phyloP scores from a whole-genome alignment of 306 rosid species.

The Glycyrrhiza uralensis region DNA sequence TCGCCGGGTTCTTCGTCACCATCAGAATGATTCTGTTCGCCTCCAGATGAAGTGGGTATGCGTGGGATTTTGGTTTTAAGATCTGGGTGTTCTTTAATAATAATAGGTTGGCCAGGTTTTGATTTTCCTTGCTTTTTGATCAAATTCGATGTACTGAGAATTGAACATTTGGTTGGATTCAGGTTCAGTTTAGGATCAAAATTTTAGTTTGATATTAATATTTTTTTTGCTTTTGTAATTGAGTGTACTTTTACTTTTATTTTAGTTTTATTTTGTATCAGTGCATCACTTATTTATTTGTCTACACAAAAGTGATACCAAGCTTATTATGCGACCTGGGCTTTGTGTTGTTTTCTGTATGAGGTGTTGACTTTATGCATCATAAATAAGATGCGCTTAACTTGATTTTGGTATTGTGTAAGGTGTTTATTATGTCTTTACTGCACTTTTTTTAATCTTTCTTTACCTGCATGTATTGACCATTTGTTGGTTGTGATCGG shows the following conservation, averaged over 20 bases:
- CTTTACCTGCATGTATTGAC: conserved; percentile 2
- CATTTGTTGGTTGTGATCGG: not conserved
- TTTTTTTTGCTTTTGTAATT: not conserved
- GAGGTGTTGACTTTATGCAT: not conserved
- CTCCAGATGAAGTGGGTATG: conserved; percentile 51
- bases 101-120: no score
- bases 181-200: not conserved
- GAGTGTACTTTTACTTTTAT: not conserved
- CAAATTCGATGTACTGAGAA: not conserved
- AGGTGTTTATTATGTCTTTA: not conserved
- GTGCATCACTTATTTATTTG: no score
- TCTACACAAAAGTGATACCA: not conserved
- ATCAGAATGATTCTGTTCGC: conserved; percentile 82
- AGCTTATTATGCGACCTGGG: not conserved
- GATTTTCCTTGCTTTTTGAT: not conserved
- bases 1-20: conserved; percentile 55
- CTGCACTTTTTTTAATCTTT: not conserved
- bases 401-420: conserved; percentile 1
- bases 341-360: conserved; percentile 1
- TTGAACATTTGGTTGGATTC: conserved; percentile 17
- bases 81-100: no score
- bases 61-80: conserved; percentile 21
- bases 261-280: no score
- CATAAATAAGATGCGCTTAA: not conserved
- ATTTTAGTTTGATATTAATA: not conserved